Evolutionary conservation across 2,329 filamentous ascomycete genomes (phyloP).

Genomic region (Fusarium sp.): DNA sequence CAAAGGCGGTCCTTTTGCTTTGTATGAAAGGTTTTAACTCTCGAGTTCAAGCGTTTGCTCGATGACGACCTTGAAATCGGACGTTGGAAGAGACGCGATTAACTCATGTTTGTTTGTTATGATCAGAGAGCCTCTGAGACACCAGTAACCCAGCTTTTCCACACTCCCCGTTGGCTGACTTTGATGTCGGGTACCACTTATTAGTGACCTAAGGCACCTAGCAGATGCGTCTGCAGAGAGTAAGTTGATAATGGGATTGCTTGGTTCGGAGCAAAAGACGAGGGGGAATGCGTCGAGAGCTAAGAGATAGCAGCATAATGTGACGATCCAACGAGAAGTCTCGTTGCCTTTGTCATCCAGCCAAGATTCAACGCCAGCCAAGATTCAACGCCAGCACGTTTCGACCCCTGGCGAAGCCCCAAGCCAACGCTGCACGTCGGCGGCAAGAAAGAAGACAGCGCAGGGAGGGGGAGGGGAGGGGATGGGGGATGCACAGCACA

Average conservation of each 20-base stretch:
- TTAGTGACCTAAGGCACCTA: slow-evolving; percentile 31
- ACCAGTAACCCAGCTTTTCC: slow-evolving; percentile 31
- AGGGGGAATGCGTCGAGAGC: slow-evolving; percentile 25
- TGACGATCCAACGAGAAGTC: slow-evolving; percentile 38
- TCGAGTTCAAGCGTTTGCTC: slow-evolving; percentile 13
- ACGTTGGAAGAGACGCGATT: slow-evolving; percentile 36
- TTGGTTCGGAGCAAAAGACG: slow-evolving; percentile 36
- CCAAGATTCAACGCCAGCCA: slow-evolving; percentile 20
- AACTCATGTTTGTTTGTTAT: slow-evolving; percentile 46
- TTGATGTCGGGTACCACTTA: slow-evolving; percentile 35
- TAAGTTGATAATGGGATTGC: slow-evolving; percentile 35
- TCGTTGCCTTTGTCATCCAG: slow-evolving; percentile 25
- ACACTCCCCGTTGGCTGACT: slow-evolving; percentile 28
- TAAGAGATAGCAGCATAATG: slow-evolving; percentile 30
- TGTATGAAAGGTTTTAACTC: slow-evolving; percentile 21
- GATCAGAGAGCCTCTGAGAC: slow-evolving; percentile 47
- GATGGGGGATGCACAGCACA: slow-evolving; percentile 2
- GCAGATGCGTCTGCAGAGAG: slow-evolving; percentile 36
- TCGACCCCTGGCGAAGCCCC: slow-evolving; percentile 37
- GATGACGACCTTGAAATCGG: slow-evolving; percentile 26
- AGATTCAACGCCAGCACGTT: slow-evolving; percentile 34
- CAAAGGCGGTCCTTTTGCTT: slow-evolving; percentile 7
- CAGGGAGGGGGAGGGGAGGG: slow-evolving; percentile 13
- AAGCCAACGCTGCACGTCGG: slow-evolving; percentile 35
- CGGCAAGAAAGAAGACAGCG: slow-evolving; percentile 39